Evolutionary conservation across 2,329 filamentous ascomycete species (phyloP), one percentile per base, ranked within the genome.

Genomic region (Neofusicoccum cordaticola): DNA sequence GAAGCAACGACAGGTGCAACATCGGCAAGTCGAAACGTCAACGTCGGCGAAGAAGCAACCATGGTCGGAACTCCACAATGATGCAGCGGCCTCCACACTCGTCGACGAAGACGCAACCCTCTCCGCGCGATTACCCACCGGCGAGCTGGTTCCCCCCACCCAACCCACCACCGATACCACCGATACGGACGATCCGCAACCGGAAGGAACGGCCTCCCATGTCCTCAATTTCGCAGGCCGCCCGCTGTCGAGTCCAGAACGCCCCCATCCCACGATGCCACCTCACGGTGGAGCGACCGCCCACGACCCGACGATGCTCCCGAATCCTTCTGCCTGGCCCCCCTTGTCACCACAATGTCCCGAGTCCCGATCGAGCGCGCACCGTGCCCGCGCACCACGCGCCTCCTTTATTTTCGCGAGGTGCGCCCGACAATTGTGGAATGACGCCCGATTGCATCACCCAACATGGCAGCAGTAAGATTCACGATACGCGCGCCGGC

Each of bases 91-190:
- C 52, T 57, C 52, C 35, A 41, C 51, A 41, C 9, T 19, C 50
- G 35, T n/a, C 27, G 22, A 50, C 12, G 27, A 34, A n/a, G 27
- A 17, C 42, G 52, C 51, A 56, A 27, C 15, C 6, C 35, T 31
- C 35, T 56, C 52, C 52, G 19, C 52, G 52, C 52, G 37, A 57
- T 57, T 57, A 34, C 39, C 51, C 51, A 53, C 35, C 47, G 47
- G 47, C 22, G 22, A 17, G 50, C 15, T 37, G 50, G 13, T 52
- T 52, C 50, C 34, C 50, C 50, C 50, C 50, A 52, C 50, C 17
- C 34, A n/a, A 9, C 12, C 22, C 27, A 39, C 11, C 37, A 39
- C 27, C 27, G 27, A 31, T 31, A 17, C 31, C 31, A 19, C 37
- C 13, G 50, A 31, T 31, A 52, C 50, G 31, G 50, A 9, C 50